phyloP scores from a whole-genome alignment of 1,139 yeast species.

The Scheffersomyces stambukii region DNA sequence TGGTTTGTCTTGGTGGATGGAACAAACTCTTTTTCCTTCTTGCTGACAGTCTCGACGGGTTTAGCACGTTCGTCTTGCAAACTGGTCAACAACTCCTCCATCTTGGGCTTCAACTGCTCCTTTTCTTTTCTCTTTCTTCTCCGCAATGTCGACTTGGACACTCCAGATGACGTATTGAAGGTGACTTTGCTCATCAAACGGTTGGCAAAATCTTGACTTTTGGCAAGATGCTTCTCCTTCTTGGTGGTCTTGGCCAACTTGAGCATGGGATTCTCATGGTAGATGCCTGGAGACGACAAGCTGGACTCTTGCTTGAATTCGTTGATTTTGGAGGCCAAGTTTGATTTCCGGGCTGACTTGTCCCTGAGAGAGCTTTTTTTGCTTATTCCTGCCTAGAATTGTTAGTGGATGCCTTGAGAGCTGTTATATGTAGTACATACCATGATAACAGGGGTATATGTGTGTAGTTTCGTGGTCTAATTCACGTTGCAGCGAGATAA shows the following conservation, averaged over 20 bases:
- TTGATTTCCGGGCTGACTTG: constrained; percentile 22
- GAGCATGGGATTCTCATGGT: constrained; percentile 49
- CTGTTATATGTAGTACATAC: no score
- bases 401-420: constrained; percentile 3
- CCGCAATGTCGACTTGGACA: constrained; percentile 62
- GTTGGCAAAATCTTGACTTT: constrained; percentile 27
- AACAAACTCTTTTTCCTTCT: constrained; percentile 12
- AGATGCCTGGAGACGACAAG: no score
- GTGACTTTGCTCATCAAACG: constrained; percentile 25
- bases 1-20: constrained; percentile 23
- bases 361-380: constrained; percentile 36
- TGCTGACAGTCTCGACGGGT: no score
- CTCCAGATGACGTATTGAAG: constrained; percentile 32
- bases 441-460: no score
- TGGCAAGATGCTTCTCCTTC: constrained; percentile 46
- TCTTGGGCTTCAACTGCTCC: constrained; percentile 61
- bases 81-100: constrained; percentile 56
- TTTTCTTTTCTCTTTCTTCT: constrained; percentile 62
- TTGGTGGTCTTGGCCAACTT: constrained; percentile 52
- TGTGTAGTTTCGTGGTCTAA: no score
- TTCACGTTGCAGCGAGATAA: no score
- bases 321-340: constrained; percentile 21
- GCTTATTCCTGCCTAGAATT: constrained; percentile 27
- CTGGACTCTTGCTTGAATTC: constrained; percentile 19
- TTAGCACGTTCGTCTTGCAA: constrained; percentile 25